Evolutionary conservation across 768 basidiomycete species (phyloP).

Genomic region (Phylloporus sp.): DNA sequence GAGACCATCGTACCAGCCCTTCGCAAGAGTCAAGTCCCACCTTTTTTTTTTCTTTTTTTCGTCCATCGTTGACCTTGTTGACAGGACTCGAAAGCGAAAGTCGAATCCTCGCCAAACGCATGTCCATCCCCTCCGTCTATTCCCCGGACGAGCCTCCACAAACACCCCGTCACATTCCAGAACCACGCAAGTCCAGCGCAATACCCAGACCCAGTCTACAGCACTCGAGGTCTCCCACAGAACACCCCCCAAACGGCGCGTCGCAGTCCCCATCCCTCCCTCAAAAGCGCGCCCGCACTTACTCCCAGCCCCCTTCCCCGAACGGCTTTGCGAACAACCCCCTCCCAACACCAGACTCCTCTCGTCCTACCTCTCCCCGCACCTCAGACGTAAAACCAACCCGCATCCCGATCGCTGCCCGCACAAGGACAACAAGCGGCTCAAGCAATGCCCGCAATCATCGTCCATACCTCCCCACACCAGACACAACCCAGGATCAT

Average conservation of each 20-base stretch:
- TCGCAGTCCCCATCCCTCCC: conserved; percentile 29
- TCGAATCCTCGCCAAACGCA: conserved; percentile 66
- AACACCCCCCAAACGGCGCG: conserved; percentile 24
- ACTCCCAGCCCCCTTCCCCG: conserved; percentile 47
- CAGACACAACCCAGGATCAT: conserved; percentile 29
- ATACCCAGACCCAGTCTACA: conserved; percentile 46
- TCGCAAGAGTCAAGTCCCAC: conserved; percentile 64
- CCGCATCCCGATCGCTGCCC: conserved; percentile 44
- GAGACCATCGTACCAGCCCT: conserved; percentile 78
- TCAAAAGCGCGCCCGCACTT: conserved; percentile 54
- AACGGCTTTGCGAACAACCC: conserved; percentile 27
- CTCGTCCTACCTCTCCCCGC: conserved; percentile 43
- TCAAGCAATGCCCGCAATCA: conserved; percentile 35
- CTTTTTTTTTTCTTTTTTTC: background rate
- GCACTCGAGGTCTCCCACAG: conserved; percentile 30
- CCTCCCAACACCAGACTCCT: conserved; percentile 33
- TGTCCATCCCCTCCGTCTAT: conserved; percentile 67
- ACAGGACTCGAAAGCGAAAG: conserved; percentile 82
- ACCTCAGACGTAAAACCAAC: conserved; percentile 38
- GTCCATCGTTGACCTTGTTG: background rate
- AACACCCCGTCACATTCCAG: conserved; percentile 19
- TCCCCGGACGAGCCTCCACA: conserved; percentile 43
- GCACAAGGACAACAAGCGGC: conserved; percentile 37
- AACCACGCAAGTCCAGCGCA: conserved; percentile 36
- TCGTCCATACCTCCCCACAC: conserved; percentile 23